phyloP scores from a whole-genome alignment of 768 basidiomycete species.

The Omphalotus guepiniiformis region DNA sequence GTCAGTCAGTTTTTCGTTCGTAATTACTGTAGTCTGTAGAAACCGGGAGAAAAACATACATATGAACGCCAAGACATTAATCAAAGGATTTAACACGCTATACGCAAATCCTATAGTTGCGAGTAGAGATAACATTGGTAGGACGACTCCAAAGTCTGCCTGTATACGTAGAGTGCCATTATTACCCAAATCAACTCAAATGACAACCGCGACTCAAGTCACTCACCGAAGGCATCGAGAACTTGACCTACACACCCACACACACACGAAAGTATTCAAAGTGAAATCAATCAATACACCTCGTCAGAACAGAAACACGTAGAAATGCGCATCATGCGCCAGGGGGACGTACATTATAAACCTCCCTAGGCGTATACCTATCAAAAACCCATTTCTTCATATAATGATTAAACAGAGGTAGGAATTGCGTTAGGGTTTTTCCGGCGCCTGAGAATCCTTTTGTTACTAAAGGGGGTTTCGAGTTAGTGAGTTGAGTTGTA shows the following conservation, averaged over 20 bases:
- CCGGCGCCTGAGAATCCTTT: constrained; percentile 52
- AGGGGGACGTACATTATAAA: constrained; percentile 31
- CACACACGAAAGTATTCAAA: neutral
- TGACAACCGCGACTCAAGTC: neutral
- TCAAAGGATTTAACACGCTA: constrained; percentile 59
- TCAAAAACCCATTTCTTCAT: constrained; percentile 63
- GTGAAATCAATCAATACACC: neutral
- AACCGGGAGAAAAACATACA: constrained; percentile 30
- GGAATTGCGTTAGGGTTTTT: constrained; percentile 49
- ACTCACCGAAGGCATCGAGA: constrained; percentile 48
- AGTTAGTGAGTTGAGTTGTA: too few species aligned
- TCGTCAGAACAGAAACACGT: too few species aligned
- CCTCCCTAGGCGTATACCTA: constrained; percentile 62
- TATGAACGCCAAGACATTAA: constrained; percentile 59
- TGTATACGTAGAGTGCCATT: constrained; percentile 13
- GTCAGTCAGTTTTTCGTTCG: too few species aligned
- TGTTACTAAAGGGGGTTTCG: too few species aligned
- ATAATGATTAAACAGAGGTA: constrained; percentile 52
- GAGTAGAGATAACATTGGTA: constrained; percentile 49
- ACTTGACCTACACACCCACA: constrained; percentile 33
- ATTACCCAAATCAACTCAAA: neutral
- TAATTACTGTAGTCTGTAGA: too few species aligned
- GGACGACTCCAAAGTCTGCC: constrained; percentile 46
- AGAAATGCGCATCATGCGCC: too few species aligned
- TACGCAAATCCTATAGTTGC: constrained; percentile 54